Evolutionary conservation across 169 alveolate species (phyloP), one percentile per base, ranked within the genome.

Genomic region (Besnoitia besnoiti): DNA sequence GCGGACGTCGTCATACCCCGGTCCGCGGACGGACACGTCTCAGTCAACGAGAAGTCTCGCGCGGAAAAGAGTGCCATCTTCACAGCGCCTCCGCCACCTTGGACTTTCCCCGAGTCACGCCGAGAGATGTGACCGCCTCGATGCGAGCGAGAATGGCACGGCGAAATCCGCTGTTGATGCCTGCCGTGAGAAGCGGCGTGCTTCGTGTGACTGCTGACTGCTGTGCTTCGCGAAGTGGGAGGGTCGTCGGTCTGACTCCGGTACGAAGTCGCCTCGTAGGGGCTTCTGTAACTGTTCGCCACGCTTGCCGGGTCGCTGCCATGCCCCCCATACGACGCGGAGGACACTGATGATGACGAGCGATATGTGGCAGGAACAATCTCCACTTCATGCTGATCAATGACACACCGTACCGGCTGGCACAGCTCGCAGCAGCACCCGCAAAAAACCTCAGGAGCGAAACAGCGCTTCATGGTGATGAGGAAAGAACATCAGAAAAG

Each of bases 371-470:
- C 91, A 19, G 91, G 91, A 33, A 87, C 42, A 0, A 87, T 87
- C 33, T 87, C 91, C 61, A 87, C 91, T 62, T 87, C 91, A 37
- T 87, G 91, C 85, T 87, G 91, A 40, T 87, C 91, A 30, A 87
- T 87, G 39, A 87, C 62, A 73, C 91, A 87, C 46, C 91, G 85
- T n/a, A 87, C 85, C 8, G 91, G 91, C 37, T 14, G 55, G 67
- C 76, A 87, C n/a, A 67, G 55, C 61, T 59, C 91, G 67, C 91
- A 87, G 85, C 91, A 87, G 46, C 77, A n/a, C 47, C 62, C 47
- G 85, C 91, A 61, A 35, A 77, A 39, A 59, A 24, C 59, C 8
- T 30, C 87, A 21, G 59, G 61, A 14, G 61, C 55, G 40, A 77
- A 44, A 37, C 87, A 77, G 39, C 47, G 14, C 42, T 14, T 77